These are phyloP conservation scores for Aspergillus transmontanensis DNA, from an alignment of 2,329 filamentous ascomycete species.

Conservation along the genomic window DNA sequence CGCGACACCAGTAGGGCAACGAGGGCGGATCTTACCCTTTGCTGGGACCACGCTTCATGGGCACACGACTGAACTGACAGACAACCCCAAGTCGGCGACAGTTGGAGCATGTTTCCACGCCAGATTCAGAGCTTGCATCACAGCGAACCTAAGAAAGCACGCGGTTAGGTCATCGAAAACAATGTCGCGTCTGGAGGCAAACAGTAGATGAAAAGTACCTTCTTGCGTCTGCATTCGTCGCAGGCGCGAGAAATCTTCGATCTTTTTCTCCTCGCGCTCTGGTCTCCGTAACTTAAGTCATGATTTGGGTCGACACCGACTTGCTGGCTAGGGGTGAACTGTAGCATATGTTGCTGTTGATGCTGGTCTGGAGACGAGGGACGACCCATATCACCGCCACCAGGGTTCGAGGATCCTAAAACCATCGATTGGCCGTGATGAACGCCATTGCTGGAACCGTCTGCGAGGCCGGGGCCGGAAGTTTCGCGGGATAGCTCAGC, in stretches of 20 bases:
- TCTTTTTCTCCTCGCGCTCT: constrained; percentile 71
- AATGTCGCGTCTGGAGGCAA: constrained; percentile 16
- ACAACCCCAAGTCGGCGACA: constrained; percentile 74
- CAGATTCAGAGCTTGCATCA: constrained; percentile 75
- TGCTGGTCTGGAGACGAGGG: constrained; percentile 41
- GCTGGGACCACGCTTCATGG: constrained; percentile 84
- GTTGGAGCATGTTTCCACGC: constrained; percentile 75
- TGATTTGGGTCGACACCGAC: constrained; percentile 49
- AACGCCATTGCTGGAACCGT: constrained; percentile 41
- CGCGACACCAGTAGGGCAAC: constrained; percentile 5
- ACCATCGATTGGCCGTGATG: constrained; percentile 46
- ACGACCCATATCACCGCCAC: constrained; percentile 40
- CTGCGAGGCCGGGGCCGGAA: constrained; percentile 47
- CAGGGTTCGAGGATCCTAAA: constrained; percentile 39
- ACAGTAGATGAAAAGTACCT: constrained; percentile 47
- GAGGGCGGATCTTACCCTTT: constrained; percentile 67
- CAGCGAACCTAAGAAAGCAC: constrained; percentile 67
- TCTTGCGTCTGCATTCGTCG: constrained; percentile 86
- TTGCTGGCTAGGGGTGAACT: constrained; percentile 47
- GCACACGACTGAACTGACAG: constrained; percentile 84
- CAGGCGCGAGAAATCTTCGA: constrained; percentile 87
- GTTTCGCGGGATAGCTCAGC: constrained; percentile 52
- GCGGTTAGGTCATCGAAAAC: constrained; percentile 25
- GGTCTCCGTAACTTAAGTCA: constrained; percentile 58
- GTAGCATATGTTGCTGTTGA: constrained; percentile 44